Base-by-base conservation (phyloP, 805 yeast genomes). In the Cyberlindnera americana region DNA sequence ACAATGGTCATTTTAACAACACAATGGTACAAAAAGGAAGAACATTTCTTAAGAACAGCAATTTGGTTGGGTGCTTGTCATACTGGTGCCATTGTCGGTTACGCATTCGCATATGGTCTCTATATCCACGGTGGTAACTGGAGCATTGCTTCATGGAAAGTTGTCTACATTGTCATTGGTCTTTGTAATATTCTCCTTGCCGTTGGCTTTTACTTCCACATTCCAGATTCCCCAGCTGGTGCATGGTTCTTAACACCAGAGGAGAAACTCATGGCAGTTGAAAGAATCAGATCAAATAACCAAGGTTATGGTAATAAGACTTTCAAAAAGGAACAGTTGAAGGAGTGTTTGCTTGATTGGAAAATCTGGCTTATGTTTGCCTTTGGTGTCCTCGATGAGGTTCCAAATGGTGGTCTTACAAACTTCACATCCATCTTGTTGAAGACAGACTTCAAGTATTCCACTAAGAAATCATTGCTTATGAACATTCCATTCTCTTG, bases 121-220 rank as follows among this genome's bases (percentile, higher is more conserved):
- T 61, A 67, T 43, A 44, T 44, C 10, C 64, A 72, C 48, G 62
- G 56, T 12, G 61, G 56, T n/a, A 37, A 53, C 8, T 74, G 67
- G 56, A 37, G 65, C 19, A 59, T 78, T 5, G 65, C 59, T 3
- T 66, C 81, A 3, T 84, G 90, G 90, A 77, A 73, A 52, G 56
- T 76, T 12, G 56, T 80, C 4, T 83, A 72, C 54, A 61, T 83
- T 34, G 65, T 81, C 22, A 70, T 75, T 29, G 95, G 93, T 13
- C 55, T 67, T 7, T 66, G 77, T 41, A 80, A 87, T 3, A 57
- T 79, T 6, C 52, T 71, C 10, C 51, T 76, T 13, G 84, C 83
- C 6, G 37, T 72, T 10, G 38, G 69, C 10, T 65, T 77, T 43
- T 57, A 59, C 31, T 47, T 75, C 38, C 75, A 74, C 56, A 53